These are phyloP conservation scores for Corymbia maculata DNA, from an alignment of 345 rosid genomes.

Conservation along the genomic window DNA sequence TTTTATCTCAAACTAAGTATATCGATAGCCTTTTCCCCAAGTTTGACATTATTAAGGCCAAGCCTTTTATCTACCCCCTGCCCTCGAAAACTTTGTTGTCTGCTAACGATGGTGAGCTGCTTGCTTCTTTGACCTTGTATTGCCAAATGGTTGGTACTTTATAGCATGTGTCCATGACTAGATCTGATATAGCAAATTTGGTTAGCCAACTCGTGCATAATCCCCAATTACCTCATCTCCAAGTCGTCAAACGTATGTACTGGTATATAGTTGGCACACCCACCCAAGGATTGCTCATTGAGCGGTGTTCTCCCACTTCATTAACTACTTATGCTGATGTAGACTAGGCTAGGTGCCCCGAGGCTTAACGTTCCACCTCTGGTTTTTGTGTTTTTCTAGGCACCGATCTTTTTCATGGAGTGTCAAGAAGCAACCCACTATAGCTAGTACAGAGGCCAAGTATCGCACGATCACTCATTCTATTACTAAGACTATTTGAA, in stretches of 20 bases:
- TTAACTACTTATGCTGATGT: background rate
- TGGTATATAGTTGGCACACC: background rate
- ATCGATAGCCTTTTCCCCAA: background rate
- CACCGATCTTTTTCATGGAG: background rate
- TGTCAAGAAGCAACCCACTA: background rate
- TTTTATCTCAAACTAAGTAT: background rate
- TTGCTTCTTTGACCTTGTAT: background rate
- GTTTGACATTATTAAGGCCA: background rate
- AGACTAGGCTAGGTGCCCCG: background rate
- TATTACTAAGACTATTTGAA: background rate
- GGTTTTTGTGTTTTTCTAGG: background rate
- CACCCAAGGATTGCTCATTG: background rate
- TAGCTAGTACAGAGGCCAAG: background rate
- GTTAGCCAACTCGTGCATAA: background rate
- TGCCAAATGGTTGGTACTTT: background rate
- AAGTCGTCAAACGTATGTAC: background rate
- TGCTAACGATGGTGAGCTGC: background rate
- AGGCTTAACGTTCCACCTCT: background rate
- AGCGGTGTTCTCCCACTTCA: background rate
- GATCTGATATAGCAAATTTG: background rate
- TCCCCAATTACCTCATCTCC: background rate
- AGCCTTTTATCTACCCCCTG: background rate
- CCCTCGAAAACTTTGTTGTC: background rate
- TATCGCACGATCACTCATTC: background rate
- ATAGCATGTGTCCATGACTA: background rate